These are phyloP conservation scores for Zizania latifolia DNA, from an alignment of 176 grass and related monocot species.

Conservation along the genomic window DNA sequence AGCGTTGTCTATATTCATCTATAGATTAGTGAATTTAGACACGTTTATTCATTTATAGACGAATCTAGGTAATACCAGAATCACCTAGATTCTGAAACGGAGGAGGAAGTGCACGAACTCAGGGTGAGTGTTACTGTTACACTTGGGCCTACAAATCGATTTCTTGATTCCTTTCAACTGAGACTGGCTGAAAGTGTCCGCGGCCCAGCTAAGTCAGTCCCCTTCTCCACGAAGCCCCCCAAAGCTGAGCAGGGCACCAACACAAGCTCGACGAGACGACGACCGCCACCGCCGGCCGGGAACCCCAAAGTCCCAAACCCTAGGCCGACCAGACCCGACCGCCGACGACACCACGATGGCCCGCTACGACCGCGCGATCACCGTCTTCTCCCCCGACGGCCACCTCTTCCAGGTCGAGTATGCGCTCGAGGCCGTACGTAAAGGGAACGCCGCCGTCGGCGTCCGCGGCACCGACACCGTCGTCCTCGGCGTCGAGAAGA, in stretches of 20 bases:
- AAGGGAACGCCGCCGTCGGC: conserved; percentile 98
- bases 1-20: too few species aligned
- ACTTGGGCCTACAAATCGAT: too few species aligned
- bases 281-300: conserved; percentile 17
- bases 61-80: too few species aligned
- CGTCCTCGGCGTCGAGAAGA: conserved; percentile 99
- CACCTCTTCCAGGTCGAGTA: conserved; percentile 99
- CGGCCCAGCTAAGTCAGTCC: conserved; percentile 12
- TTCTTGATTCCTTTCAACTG: too few species aligned
- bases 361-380: conserved; percentile 99
- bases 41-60: too few species aligned
- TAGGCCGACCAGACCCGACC: too few species aligned
- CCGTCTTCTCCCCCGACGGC: conserved; percentile 97
- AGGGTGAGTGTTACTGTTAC: too few species aligned
- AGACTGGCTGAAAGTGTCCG: too few species aligned
- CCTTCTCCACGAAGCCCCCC: not conserved
- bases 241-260: too few species aligned
- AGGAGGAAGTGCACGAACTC: too few species aligned
- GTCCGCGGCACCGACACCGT: conserved; percentile 88
- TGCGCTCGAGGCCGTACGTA: conserved; percentile 96
- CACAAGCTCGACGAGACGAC: not conserved
- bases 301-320: conserved; percentile 43
- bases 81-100: too few species aligned
- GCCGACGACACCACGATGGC: conserved; percentile 51
- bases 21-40: too few species aligned